Percentiles rank a stretch among this genome's conserved stretches.
Evolutionary conservation across 805 yeast species (phyloP).

Genomic region (Trichomonascus vanleenenianus): DNA sequence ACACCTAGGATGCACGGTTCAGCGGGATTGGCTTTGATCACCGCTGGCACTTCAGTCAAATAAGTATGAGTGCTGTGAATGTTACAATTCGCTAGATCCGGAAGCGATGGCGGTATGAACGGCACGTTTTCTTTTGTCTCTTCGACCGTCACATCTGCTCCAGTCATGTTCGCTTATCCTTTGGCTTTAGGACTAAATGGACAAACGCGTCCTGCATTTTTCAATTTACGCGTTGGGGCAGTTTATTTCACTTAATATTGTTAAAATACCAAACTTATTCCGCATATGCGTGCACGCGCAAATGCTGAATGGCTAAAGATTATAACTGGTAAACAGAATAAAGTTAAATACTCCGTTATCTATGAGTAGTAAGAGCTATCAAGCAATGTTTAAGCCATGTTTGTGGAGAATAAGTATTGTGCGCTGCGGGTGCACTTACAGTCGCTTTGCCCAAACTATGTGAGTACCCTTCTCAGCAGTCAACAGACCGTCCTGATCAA

Average conservation of each 20-base stretch:
- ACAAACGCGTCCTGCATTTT: too few species aligned
- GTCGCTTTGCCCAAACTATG: conserved; percentile 17
- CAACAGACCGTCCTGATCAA: conserved; percentile 8
- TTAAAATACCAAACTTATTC: too few species aligned
- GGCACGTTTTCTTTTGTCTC: neutral
- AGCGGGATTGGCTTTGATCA: neutral
- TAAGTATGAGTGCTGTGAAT: conserved; percentile 18
- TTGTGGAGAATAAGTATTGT: neutral
- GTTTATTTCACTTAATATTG: too few species aligned
- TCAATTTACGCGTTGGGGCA: too few species aligned
- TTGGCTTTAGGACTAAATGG: neutral
- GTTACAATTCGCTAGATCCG: conserved; percentile 6
- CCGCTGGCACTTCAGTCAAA: conserved; percentile 12
- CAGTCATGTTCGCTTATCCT: neutral
- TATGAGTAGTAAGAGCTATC: too few species aligned
- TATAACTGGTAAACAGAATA: too few species aligned
- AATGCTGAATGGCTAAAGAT: too few species aligned
- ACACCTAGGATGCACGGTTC: conserved; percentile 58
- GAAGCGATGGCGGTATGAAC: conserved; percentile 21
- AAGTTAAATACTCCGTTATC: too few species aligned
- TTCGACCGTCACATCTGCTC: neutral
- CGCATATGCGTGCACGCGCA: too few species aligned
- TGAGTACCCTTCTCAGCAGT: conserved; percentile 21
- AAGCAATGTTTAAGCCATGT: too few species aligned
- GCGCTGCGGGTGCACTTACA: too few species aligned